phyloP scores from a whole-genome alignment of 2,329 filamentous ascomycete genomes.

The Septoria linicola region DNA sequence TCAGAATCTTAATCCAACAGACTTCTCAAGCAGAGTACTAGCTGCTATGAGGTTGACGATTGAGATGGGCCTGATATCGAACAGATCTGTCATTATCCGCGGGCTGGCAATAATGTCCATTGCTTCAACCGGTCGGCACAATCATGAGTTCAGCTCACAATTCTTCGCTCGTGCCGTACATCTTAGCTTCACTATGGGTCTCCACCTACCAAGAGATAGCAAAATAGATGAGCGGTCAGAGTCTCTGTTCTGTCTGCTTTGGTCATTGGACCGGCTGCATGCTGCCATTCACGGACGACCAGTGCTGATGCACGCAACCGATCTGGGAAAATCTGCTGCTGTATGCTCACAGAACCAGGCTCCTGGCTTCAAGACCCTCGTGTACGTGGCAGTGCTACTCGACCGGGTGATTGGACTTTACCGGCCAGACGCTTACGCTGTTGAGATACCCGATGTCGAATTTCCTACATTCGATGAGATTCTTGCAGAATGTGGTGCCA shows the following conservation, averaged over 20 bases:
- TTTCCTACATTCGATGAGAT: conserved; percentile 20
- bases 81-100: conserved; percentile 13
- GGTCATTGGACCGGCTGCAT: conserved; percentile 17
- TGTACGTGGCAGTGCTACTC: conserved; percentile 12
- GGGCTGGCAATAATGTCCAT: conserved; percentile 13
- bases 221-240: conserved; percentile 9
- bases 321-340: conserved; percentile 14
- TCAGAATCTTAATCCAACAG: background rate
- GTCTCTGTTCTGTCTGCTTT: conserved; percentile 13
- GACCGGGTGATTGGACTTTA: conserved; percentile 15
- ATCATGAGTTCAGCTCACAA: conserved; percentile 15
- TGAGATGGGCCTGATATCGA: conserved; percentile 10
- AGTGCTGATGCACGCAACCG: conserved; percentile 16
- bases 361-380: conserved; percentile 11
- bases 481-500: conserved; percentile 8
- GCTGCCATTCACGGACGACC: conserved; percentile 17
- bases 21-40: conserved; percentile 13
- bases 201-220: conserved; percentile 17
- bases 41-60: conserved; percentile 13
- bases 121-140: conserved; percentile 11
- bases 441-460: conserved; percentile 11
- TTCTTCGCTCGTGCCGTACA: conserved; percentile 18
- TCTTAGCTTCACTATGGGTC: conserved; percentile 15
- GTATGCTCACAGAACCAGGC: background rate
- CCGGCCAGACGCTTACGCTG: background rate